Conservation (phyloP, 106 monocot genomes). For the Dactylorhiza incarnata region DNA sequence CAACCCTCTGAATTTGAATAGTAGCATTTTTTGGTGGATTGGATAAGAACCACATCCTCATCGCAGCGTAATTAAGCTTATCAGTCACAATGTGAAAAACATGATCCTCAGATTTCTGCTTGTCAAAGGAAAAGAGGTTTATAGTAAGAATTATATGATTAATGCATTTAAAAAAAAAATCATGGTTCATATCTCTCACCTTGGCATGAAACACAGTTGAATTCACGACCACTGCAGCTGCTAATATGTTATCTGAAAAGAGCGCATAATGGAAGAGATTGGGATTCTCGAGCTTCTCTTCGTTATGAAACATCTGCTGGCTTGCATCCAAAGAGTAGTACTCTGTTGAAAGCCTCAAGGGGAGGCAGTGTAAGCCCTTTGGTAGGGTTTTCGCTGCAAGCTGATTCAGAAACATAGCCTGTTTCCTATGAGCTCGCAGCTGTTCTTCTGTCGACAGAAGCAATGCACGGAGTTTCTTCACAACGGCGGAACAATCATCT, state of each 20-base stretch:
- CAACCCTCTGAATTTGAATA: conserved; percentile 53
- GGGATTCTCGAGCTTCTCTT: conserved; percentile 67
- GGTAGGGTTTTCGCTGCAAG: conserved; percentile 86
- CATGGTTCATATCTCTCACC: conserved; percentile 20
- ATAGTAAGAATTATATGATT: neutral
- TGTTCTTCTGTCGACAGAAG: conserved; percentile 75
- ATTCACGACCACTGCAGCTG: conserved; percentile 70
- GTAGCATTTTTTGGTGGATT: conserved; percentile 56
- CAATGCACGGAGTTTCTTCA: conserved; percentile 83
- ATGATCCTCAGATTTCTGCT: conserved; percentile 47
- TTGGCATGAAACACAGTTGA: conserved; percentile 74
- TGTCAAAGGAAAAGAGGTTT: neutral
- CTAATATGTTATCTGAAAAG: conserved; percentile 73
- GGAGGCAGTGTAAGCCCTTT: conserved; percentile 87
- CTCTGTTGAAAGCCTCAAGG: conserved; percentile 59
- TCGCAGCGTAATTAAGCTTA: conserved; percentile 54
- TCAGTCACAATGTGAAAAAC: conserved; percentile 69
- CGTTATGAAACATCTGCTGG: conserved; percentile 35
- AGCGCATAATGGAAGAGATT: conserved; percentile 71
- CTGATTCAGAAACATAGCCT: conserved; percentile 69
- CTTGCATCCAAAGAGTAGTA: conserved; percentile 38
- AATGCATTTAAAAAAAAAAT: neutral
- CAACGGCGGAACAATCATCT: conserved; percentile 50
- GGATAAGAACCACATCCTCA: conserved; percentile 65
- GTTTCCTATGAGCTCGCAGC: conserved; percentile 60